These are phyloP conservation scores for Albizia julibrissin DNA, from an alignment of 306 rosid genomes.

Conservation along the genomic window DNA sequence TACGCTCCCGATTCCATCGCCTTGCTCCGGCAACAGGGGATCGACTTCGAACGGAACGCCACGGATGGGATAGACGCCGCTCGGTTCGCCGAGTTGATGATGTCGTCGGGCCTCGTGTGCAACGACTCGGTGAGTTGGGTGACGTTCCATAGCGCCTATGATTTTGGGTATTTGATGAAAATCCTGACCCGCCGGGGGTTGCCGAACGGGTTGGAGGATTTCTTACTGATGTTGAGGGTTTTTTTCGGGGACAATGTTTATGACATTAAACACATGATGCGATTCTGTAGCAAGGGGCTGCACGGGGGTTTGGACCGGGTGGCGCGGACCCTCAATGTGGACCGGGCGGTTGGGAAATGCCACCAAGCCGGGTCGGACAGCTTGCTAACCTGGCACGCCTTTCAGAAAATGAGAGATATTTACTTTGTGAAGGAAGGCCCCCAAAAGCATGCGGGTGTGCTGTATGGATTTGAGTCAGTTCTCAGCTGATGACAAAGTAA, in stretches of 20 bases:
- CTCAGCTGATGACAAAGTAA: conserved; percentile 9
- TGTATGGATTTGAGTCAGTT: conserved; percentile 63
- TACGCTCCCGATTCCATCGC: conserved; percentile 66
- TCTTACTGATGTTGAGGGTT: conserved; percentile 36
- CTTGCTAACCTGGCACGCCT: conserved; percentile 76
- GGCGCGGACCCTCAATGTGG: conserved; percentile 55
- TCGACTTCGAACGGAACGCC: conserved; percentile 57
- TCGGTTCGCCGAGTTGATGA: conserved; percentile 54
- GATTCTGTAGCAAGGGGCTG: conserved; percentile 55
- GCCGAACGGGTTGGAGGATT: conserved; percentile 48
- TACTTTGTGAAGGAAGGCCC: conserved; percentile 52
- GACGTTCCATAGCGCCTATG: conserved; percentile 75
- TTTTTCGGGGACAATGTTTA: conserved; percentile 64
- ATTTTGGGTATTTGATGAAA: conserved; percentile 72
- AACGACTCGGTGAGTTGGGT: conserved; percentile 67
- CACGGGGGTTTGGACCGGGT: conserved; percentile 79
- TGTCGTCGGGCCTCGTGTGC: conserved; percentile 67
- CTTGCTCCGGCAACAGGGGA: conserved; percentile 66
- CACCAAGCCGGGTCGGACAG: conserved; percentile 91
- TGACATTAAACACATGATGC: conserved; percentile 74
- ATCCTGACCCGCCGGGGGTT: conserved; percentile 47
- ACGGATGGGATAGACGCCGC: conserved; percentile 45
- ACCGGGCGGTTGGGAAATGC: conserved; percentile 76
- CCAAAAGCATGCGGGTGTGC: conserved; percentile 64
- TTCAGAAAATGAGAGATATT: conserved; percentile 61